These are phyloP conservation scores for Russula sp. DNA, from an alignment of 768 basidiomycete genomes.

Conservation along the genomic window DNA sequence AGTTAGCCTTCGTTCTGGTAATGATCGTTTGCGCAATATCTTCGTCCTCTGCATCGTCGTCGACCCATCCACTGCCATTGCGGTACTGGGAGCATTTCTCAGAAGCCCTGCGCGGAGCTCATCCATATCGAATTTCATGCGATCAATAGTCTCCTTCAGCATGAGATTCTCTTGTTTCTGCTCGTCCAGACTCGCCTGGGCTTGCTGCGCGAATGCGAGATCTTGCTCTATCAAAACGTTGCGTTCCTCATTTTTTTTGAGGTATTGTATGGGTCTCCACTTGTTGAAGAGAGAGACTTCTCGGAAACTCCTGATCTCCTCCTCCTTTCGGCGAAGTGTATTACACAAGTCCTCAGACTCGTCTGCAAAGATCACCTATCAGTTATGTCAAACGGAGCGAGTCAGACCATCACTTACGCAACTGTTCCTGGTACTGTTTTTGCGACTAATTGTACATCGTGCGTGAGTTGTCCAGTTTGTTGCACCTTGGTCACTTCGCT, in stretches of 20 bases:
- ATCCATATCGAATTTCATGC: slow-evolving; percentile 91
- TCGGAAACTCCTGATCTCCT: slow-evolving; percentile 56
- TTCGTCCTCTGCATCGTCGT: slow-evolving; percentile 54
- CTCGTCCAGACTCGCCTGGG: slow-evolving; percentile 70
- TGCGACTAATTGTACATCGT: slow-evolving; percentile 69
- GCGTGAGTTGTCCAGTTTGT: slow-evolving; percentile 68
- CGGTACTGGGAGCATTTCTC: slow-evolving; percentile 29
- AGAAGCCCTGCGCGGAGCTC: slow-evolving; percentile 60
- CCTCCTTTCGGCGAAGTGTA: slow-evolving; percentile 66
- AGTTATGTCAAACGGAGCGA: neutral
- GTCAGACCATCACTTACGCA: slow-evolving; percentile 42
- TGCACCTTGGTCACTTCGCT: slow-evolving; percentile 71
- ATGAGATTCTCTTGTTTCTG: slow-evolving; percentile 93
- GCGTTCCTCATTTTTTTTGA: slow-evolving; percentile 61
- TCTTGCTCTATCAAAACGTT: slow-evolving; percentile 66
- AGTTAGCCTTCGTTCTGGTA: slow-evolving; percentile 59
- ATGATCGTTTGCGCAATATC: slow-evolving; percentile 86
- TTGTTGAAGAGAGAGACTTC: slow-evolving; percentile 54
- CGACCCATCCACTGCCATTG: slow-evolving; percentile 34
- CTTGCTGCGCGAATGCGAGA: slow-evolving; percentile 58
- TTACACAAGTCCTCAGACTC: slow-evolving; percentile 75
- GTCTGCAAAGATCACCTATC: slow-evolving; percentile 35
- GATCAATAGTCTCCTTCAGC: slow-evolving; percentile 93
- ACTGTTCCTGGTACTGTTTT: slow-evolving; percentile 86
- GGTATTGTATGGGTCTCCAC: slow-evolving; percentile 61